phyloP scores from a whole-genome alignment of 2,329 filamentous ascomycete species.

The Aspergillus pseudoglaucus region DNA sequence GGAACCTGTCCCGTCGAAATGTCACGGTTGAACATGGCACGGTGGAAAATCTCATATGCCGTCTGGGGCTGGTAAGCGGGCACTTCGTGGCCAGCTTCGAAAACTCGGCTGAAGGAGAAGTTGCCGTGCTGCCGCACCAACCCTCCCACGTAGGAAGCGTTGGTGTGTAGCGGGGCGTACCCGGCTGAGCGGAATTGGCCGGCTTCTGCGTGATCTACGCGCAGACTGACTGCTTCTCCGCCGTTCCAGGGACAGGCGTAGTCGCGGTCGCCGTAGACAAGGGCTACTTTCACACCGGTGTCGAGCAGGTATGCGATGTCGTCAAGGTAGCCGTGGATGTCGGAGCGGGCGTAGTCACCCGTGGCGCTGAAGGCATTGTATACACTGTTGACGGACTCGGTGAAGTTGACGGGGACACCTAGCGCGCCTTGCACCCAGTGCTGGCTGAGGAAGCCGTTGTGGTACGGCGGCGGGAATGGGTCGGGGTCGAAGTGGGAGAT shows the following conservation, averaged over 20 bases:
- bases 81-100: slow-evolving; percentile 44
- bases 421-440: slow-evolving; percentile 52
- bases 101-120: slow-evolving; percentile 45
- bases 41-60: slow-evolving; percentile 49
- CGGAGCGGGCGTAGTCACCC: slow-evolving; percentile 45
- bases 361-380: slow-evolving; percentile 40
- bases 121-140: slow-evolving; percentile 43
- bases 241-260: slow-evolving; percentile 54
- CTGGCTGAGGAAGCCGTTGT: slow-evolving; percentile 52
- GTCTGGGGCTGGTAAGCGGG: slow-evolving; percentile 52
- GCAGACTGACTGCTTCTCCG: slow-evolving; percentile 47
- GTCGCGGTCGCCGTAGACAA: slow-evolving; percentile 55
- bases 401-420: slow-evolving; percentile 56
- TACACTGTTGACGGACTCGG: slow-evolving; percentile 40
- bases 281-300: slow-evolving; percentile 49
- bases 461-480: slow-evolving; percentile 49
- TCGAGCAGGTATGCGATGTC: slow-evolving; percentile 48
- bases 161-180: slow-evolving; percentile 42
- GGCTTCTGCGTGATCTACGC: slow-evolving; percentile 41
- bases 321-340: slow-evolving; percentile 33
- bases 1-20: slow-evolving; percentile 49
- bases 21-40: slow-evolving; percentile 46
- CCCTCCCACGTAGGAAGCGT: slow-evolving; percentile 40
- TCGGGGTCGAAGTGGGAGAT: slow-evolving; percentile 47
- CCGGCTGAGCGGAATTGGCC: slow-evolving; percentile 45